Evolutionary conservation across 306 rosid species (phyloP).

Genomic region (Elaeagnus macrophylla): DNA sequence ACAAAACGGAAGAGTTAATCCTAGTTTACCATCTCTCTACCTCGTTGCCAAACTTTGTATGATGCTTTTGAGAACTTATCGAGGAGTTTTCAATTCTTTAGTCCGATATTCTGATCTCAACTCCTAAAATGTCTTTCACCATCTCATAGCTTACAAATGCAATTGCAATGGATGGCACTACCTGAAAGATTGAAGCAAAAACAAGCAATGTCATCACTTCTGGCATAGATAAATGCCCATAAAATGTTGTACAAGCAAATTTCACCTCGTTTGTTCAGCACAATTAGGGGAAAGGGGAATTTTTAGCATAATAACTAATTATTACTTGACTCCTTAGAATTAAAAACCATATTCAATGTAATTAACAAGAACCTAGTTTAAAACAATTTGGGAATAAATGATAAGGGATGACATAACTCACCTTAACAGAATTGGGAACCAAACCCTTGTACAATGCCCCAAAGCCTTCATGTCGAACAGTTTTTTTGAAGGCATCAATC

Average conservation of each 20-base stretch:
- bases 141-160: constrained; percentile 90
- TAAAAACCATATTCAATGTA: background rate
- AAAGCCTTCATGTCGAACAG: constrained; percentile 86
- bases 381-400: background rate
- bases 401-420: constrained; percentile 17
- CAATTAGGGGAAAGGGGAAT: background rate
- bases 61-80: constrained; percentile 27
- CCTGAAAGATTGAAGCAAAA: constrained; percentile 40
- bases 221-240: background rate
- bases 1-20: constrained; percentile 25
- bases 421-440: constrained; percentile 98
- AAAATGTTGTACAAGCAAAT: background rate
- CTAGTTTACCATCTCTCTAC: constrained; percentile 47
- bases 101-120: constrained; percentile 92
- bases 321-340: background rate
- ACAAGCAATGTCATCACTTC: constrained; percentile 5
- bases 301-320: no score
- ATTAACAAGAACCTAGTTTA: background rate
- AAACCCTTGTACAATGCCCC: constrained; percentile 98
- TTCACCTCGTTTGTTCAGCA: background rate
- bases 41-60: constrained; percentile 68
- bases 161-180: constrained; percentile 90
- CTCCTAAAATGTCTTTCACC: constrained; percentile 97
- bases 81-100: constrained; percentile 23
- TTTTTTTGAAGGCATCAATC: constrained; percentile 93